phyloP scores from a whole-genome alignment of 495 filamentous ascomycete species.

The Chaetomium cochliodes region DNA sequence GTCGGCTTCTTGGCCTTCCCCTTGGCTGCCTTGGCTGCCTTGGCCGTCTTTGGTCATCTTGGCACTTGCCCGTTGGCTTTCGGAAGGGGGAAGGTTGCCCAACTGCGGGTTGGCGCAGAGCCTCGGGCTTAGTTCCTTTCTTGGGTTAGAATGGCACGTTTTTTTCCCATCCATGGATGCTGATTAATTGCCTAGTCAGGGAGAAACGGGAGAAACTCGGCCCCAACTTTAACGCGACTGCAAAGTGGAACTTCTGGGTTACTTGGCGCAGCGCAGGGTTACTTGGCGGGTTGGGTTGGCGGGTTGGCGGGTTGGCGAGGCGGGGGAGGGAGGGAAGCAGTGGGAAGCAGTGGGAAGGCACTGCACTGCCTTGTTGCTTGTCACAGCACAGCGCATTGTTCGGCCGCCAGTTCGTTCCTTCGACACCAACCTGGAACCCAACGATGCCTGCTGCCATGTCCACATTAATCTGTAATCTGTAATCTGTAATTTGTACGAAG shows the following conservation, averaged over 20 bases:
- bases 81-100: not conserved
- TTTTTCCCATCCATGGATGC: constrained; percentile 6
- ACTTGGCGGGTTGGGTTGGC: too few relatives aligned
- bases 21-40: constrained; percentile 21
- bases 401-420: not conserved
- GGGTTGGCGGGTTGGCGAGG: too few relatives aligned
- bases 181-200: constrained; percentile 11
- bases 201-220: not conserved
- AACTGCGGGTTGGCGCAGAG: constrained; percentile 2
- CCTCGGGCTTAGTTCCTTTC: constrained; percentile 1
- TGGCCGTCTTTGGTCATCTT: not conserved
- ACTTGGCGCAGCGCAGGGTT: not conserved
- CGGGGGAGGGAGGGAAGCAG: too few relatives aligned
- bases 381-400: not conserved
- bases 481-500: too few relatives aligned
- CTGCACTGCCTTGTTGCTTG: too few relatives aligned
- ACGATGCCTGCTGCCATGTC: not conserved
- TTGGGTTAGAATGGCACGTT: not conserved
- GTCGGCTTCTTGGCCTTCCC: not conserved
- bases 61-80: constrained; percentile 6
- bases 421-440: not conserved
- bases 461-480: not conserved
- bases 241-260: not conserved
- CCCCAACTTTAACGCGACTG: constrained; percentile 19
- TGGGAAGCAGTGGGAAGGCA: too few relatives aligned